A percentile compares a stretch with the other conserved stretches of the same genome.
phyloP scores from a whole-genome alignment of 139 green algal genomes.

The Tetraselmis striata region DNA sequence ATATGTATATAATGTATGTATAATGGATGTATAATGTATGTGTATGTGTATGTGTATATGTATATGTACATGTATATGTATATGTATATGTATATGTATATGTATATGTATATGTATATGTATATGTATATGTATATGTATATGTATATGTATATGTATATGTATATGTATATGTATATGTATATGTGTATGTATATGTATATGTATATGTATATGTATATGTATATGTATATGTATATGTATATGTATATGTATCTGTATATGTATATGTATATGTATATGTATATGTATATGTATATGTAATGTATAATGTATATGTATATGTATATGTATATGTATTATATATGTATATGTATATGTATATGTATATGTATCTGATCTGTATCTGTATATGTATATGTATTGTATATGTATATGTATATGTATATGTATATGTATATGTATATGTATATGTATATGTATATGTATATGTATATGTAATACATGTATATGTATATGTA shows the following conservation, averaged over 20 bases:
- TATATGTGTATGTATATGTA: neutral
- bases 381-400: no score
- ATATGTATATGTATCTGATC: no score
- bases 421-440: no score
- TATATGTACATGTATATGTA: neutral
- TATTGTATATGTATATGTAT: neutral
- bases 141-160: neutral
- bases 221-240: neutral
- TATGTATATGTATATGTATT: no score
- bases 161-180: neutral
- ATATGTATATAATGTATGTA: neutral
- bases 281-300: neutral
- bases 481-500: no score
- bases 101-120: neutral
- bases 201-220: neutral
- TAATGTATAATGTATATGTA: neutral
- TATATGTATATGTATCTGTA: neutral
- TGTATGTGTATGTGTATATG: neutral
- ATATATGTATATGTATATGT: no score
- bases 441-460: no score
- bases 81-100: neutral
- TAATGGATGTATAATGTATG: no score
- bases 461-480: no score
- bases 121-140: neutral
- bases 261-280: neutral